These are phyloP conservation scores for Neofusicoccum laricinum DNA, from an alignment of 2,329 filamentous ascomycete species.

Conservation along the genomic window DNA sequence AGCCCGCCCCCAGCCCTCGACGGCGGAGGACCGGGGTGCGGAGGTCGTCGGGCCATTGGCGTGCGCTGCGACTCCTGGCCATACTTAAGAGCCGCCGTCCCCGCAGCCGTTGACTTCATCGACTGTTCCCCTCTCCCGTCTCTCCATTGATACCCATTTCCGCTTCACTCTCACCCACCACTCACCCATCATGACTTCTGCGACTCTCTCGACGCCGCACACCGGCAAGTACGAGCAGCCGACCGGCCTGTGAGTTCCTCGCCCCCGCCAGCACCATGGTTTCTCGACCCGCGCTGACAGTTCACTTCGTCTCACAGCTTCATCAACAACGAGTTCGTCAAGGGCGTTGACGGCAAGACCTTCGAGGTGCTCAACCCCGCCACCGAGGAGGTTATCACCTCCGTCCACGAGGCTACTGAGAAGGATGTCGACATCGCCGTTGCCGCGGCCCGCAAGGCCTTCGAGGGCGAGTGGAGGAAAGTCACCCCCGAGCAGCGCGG, in stretches of 20 bases:
- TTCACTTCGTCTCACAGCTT: slow-evolving; percentile 52
- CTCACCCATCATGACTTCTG: slow-evolving; percentile 46
- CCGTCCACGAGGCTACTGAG: slow-evolving; percentile 80
- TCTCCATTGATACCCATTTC: slow-evolving; percentile 26
- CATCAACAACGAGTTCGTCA: slow-evolving; percentile 92
- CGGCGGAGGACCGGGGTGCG: slow-evolving; percentile 5
- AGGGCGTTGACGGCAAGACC: slow-evolving; percentile 79
- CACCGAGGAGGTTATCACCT: slow-evolving; percentile 79
- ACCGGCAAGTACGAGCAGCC: slow-evolving; percentile 58
- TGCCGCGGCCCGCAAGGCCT: slow-evolving; percentile 78
- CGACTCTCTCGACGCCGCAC: slow-evolving; percentile 66
- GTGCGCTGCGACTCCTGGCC: background rate
- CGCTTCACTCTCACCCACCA: slow-evolving; percentile 16
- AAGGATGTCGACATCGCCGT: slow-evolving; percentile 83
- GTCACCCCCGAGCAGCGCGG: slow-evolving; percentile 70
- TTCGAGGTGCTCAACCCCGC: slow-evolving; percentile 90
- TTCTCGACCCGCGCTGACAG: slow-evolving; percentile 20
- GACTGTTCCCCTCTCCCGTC: background rate
- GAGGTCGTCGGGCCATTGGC: slow-evolving; percentile 5
- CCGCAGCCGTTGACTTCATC: background rate
- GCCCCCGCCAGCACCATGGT: background rate
- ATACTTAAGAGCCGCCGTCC: slow-evolving; percentile 10
- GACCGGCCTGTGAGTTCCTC: slow-evolving; percentile 49
- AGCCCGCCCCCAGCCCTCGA: background rate
- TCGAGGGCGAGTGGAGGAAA: slow-evolving; percentile 69